Conservation (phyloP, 768 basidiomycete species). For the Suillus luteus region DNA sequence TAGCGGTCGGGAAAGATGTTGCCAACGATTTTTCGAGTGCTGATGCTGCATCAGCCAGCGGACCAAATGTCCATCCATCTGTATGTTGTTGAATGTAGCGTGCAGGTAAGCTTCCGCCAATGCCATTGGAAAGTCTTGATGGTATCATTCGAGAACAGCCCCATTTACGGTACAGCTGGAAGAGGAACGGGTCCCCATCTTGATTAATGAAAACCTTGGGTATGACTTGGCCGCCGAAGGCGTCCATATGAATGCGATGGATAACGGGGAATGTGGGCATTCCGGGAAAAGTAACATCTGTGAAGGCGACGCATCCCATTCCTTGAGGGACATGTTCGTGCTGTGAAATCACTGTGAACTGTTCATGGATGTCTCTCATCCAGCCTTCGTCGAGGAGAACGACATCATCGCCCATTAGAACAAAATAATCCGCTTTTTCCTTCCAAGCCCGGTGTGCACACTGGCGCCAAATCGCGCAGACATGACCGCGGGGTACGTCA, state of each 20-base stretch:
- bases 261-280: conserved; percentile 66
- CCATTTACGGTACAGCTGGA: conserved; percentile 62
- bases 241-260: conserved; percentile 55
- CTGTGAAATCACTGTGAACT: conserved; percentile 40
- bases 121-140: conserved; percentile 42
- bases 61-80: conserved; percentile 49
- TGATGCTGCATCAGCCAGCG: conserved; percentile 43
- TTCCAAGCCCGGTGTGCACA: conserved; percentile 50
- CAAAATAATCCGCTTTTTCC: conserved; percentile 51
- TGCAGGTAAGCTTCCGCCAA: conserved; percentile 48
- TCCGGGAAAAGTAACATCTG: conserved; percentile 53
- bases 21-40: conserved; percentile 41
- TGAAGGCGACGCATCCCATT: conserved; percentile 61
- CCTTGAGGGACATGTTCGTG: conserved; percentile 40
- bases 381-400: conserved; percentile 51
- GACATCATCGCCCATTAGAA: conserved; percentile 59
- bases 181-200: conserved; percentile 60
- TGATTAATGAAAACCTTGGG: conserved; percentile 58
- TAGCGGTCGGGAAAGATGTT: conserved; percentile 19
- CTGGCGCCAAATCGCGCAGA: conserved; percentile 57
- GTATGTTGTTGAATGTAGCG: conserved; percentile 50
- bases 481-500: conserved; percentile 44
- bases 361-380: conserved; percentile 44
- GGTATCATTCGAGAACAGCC: conserved; percentile 49
- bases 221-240: conserved; percentile 52